Conservation (phyloP, 2,329 filamentous ascomycete species). For the Pseudogymnoascus sp. region DNA sequence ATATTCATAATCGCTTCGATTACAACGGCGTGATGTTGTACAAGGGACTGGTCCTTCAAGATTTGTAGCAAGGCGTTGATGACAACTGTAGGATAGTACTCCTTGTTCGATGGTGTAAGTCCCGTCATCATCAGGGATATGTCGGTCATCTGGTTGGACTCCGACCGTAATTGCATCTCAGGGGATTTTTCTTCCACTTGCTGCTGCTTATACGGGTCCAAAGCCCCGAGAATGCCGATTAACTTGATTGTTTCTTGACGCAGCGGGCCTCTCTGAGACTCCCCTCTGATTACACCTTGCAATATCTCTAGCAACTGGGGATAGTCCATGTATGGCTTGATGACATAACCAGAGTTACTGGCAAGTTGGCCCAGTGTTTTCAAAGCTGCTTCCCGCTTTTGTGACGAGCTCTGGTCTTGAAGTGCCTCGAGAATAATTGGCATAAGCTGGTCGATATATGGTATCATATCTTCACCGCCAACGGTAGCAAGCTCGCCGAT, state of each 20-base stretch:
- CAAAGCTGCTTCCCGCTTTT: conserved; percentile 84
- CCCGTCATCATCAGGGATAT: conserved; percentile 98
- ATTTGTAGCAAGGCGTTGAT: conserved; percentile 93
- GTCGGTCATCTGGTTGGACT: conserved; percentile 68
- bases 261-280: conserved; percentile 72
- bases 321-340: conserved; percentile 90
- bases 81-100: conserved; percentile 96
- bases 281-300: conserved; percentile 88
- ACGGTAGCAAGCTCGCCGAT: conserved; percentile 92
- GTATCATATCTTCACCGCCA: conserved; percentile 86
- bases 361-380: conserved; percentile 86
- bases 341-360: conserved; percentile 95
- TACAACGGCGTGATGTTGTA: conserved; percentile 84
- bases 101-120: conserved; percentile 89
- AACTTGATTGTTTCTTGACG: conserved; percentile 93
- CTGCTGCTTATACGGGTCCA: conserved; percentile 95
- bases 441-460: conserved; percentile 89
- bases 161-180: conserved; percentile 62
- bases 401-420: conserved; percentile 84
- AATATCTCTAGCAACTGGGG: conserved; percentile 87
- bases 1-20: conserved; percentile 99
- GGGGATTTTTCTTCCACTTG: conserved; percentile 86
- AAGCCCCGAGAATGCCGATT: conserved; percentile 86
- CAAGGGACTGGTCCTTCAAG: conserved; percentile 80
- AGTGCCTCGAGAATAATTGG: conserved; percentile 88